Percentiles rank a stretch among this genome's conserved stretches.
Evolutionary conservation across 306 rosid species (phyloP).

Genomic region (Gastrolobium villosum): DNA sequence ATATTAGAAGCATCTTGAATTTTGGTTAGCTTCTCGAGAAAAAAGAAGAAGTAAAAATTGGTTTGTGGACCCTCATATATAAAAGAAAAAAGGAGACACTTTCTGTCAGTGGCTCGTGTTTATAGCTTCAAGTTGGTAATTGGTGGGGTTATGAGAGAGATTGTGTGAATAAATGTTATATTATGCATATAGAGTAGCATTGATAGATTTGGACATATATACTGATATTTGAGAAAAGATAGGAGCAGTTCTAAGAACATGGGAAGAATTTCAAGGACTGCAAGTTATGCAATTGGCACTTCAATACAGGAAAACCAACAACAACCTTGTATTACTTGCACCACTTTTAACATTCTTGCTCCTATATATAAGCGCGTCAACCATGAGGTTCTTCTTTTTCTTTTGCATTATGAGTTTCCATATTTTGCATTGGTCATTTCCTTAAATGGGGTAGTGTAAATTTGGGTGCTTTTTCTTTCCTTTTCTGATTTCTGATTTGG

Average conservation of each 20-base stretch:
- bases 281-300: slow-evolving; percentile 71
- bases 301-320: slow-evolving; percentile 72
- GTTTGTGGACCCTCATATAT: neutral
- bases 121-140: slow-evolving; percentile 9
- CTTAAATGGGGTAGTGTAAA: slow-evolving; percentile 18
- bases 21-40: neutral
- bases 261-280: slow-evolving; percentile 70
- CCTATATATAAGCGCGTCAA: slow-evolving; percentile 92
- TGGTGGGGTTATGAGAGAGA: slow-evolving; percentile 22
- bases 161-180: neutral
- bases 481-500: slow-evolving; percentile 12
- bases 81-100: neutral
- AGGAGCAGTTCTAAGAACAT: slow-evolving; percentile 56
- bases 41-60: neutral
- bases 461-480: neutral
- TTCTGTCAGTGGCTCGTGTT: neutral
- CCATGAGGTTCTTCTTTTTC: slow-evolving; percentile 61
- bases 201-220: slow-evolving; percentile 22
- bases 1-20: neutral
- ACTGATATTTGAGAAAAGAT: slow-evolving; percentile 43
- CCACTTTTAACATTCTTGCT: slow-evolving; percentile 94
- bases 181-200: slow-evolving; percentile 2
- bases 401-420: slow-evolving; percentile 7
- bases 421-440: neutral
- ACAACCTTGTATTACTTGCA: slow-evolving; percentile 85